Conservation (phyloP, 2,329 filamentous ascomycete genomes). For the Hypoxylon sp. region DNA sequence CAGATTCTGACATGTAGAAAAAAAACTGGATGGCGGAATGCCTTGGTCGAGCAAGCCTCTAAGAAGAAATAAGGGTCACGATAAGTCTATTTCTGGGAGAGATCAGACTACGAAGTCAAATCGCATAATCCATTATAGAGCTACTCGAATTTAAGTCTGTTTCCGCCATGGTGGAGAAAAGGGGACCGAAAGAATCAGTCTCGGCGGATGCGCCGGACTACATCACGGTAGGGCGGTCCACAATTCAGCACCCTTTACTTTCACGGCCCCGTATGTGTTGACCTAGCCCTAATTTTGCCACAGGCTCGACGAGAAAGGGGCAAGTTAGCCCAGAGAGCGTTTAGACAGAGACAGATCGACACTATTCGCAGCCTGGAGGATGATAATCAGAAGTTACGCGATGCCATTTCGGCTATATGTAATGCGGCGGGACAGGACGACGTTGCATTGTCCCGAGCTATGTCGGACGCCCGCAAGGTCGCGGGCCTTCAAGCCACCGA, state of each 20-base stretch:
- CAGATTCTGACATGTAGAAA: background rate
- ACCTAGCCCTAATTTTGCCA: constrained; percentile 8
- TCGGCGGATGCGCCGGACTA: constrained; percentile 19
- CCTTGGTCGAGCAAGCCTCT: background rate
- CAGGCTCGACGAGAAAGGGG: constrained; percentile 38
- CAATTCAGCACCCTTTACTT: background rate
- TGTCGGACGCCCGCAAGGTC: constrained; percentile 27
- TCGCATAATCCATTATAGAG: constrained; percentile 2
- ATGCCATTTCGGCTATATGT: constrained; percentile 30
- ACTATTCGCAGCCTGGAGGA: constrained; percentile 34
- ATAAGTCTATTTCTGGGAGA: background rate
- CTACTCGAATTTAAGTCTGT: background rate
- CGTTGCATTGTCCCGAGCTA: constrained; percentile 16
- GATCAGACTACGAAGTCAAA: background rate
- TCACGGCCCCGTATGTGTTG: constrained; percentile 7
- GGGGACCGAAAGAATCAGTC: constrained; percentile 7
- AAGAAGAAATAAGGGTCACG: background rate
- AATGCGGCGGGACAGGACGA: constrained; percentile 17
- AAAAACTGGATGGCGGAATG: background rate
- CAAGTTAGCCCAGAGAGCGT: constrained; percentile 39
- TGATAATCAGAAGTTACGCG: constrained; percentile 32
- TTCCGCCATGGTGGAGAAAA: constrained; percentile 22
- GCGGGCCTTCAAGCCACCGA: constrained; percentile 21
- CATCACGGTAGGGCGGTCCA: constrained; percentile 28
- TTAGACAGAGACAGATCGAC: constrained; percentile 40